Percentiles rank a stretch among this genome's conserved stretches.
Conservation (phyloP, 441 rosid species). For the Bocquillonia castaneifolia region DNA sequence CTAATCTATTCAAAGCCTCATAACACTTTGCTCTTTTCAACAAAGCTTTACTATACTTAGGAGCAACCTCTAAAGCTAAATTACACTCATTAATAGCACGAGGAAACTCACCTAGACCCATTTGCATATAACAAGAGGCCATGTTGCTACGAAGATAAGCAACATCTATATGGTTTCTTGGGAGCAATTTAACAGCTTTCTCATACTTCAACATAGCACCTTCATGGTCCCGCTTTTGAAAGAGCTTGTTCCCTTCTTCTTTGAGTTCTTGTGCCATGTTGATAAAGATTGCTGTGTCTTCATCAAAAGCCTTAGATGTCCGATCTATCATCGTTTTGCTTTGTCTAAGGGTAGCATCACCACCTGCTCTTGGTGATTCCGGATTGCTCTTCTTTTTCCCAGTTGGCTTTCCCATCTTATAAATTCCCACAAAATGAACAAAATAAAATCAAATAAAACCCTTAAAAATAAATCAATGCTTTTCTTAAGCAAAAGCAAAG, state of each 20-base stretch:
- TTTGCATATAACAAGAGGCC: conserved; percentile 91
- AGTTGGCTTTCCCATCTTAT: conserved; percentile 82
- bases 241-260: conserved; percentile 85
- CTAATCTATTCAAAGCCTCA: conserved; percentile 74
- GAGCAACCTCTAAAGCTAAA: conserved; percentile 72
- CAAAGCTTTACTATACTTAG: conserved; percentile 79
- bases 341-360: conserved; percentile 27
- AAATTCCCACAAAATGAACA: background rate
- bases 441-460: background rate
- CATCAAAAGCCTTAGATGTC: conserved; percentile 69
- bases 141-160: conserved; percentile 71
- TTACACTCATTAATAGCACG: conserved; percentile 85
- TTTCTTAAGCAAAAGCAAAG: background rate
- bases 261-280: conserved; percentile 84
- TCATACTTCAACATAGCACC: conserved; percentile 88
- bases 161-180: conserved; percentile 65
- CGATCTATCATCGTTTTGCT: conserved; percentile 42
- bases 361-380: conserved; percentile 32
- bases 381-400: conserved; percentile 65
- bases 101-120: conserved; percentile 92
- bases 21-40: conserved; percentile 77
- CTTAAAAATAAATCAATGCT: conserved; percentile 18
- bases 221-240: conserved; percentile 80
- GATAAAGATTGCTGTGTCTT: conserved; percentile 85
- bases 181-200: conserved; percentile 84